These are phyloP conservation scores for Arthrobotrys conoides DNA, from an alignment of 2,329 filamentous ascomycete genomes.

Conservation along the genomic window DNA sequence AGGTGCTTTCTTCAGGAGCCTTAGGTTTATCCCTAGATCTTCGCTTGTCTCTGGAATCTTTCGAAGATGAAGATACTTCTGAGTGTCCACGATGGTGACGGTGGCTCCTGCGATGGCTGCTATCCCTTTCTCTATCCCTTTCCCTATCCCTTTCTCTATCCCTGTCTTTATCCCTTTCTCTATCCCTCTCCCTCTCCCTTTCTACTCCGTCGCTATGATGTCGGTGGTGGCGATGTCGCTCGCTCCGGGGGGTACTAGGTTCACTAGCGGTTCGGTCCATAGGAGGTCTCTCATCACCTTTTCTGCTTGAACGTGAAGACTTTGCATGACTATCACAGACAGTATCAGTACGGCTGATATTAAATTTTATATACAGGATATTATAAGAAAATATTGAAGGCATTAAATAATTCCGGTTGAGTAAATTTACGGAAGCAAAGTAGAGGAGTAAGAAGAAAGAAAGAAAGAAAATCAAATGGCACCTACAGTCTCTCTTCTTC, in stretches of 20 bases:
- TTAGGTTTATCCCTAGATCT: slow-evolving; percentile 45
- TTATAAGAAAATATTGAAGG: slow-evolving; percentile 28
- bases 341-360: slow-evolving; percentile 57
- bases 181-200: slow-evolving; percentile 4
- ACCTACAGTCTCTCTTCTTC: slow-evolving; percentile 58
- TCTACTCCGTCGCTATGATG: slow-evolving; percentile 47
- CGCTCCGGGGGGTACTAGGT: slow-evolving; percentile 43
- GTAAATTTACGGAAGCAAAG: slow-evolving; percentile 27
- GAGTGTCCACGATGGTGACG: slow-evolving; percentile 40
- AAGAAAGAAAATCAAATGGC: slow-evolving; percentile 25
- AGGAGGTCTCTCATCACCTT: slow-evolving; percentile 53
- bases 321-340: slow-evolving; percentile 52
- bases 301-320: slow-evolving; percentile 57
- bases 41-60: slow-evolving; percentile 51
- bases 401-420: slow-evolving; percentile 23
- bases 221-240: slow-evolving; percentile 55
- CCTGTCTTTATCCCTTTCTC: slow-evolving; percentile 10
- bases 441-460: slow-evolving; percentile 22
- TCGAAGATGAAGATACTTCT: slow-evolving; percentile 46
- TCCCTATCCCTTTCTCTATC: slow-evolving; percentile 8
- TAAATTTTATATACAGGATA: slow-evolving; percentile 58
- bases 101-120: slow-evolving; percentile 31
- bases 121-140: background rate
- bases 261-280: slow-evolving; percentile 58
- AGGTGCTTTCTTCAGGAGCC: slow-evolving; percentile 29